phyloP scores from a whole-genome alignment of 306 rosid genomes.

The Malus domestica region ASM211411v1 NC_041796.1:31299001-31299500 shows the following conservation, averaged over 20 bases:
- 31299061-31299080: neutral
- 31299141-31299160: slow-evolving; percentile 3
- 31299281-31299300: neutral
- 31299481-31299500: slow-evolving; percentile 37
- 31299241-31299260: no score
- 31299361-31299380: slow-evolving; percentile 3
- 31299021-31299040: neutral
- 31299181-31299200: neutral
- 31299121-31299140: neutral
- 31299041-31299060: neutral
- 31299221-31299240: no score
- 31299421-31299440: slow-evolving; percentile 37
- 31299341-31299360: slow-evolving; percentile 13
- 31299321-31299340: neutral
- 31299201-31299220: neutral
- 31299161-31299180: neutral
- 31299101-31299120: neutral
- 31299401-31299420: slow-evolving; percentile 53
- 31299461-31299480: slow-evolving; percentile 41
- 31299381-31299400: slow-evolving; percentile 14
- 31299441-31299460: slow-evolving; percentile 76
- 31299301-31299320: neutral
- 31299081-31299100: neutral
- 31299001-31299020: no score
- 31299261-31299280: no score